Conservation (phyloP, 805 yeast genomes). For the Grigorovia humatica region DNA sequence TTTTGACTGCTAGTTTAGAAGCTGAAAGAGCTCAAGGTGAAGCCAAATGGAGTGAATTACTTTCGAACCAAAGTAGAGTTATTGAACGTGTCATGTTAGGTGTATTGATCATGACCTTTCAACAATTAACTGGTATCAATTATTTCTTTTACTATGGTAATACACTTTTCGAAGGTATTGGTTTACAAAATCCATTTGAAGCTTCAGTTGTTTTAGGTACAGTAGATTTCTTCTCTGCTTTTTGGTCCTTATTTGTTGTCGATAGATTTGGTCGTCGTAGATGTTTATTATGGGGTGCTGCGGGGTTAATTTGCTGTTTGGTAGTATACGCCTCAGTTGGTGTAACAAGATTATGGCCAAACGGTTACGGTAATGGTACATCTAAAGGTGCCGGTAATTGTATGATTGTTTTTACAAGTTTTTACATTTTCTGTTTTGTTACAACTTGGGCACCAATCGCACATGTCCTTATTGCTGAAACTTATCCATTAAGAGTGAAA, state of each 20-base stretch:
- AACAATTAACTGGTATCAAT: slow-evolving; percentile 59
- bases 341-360: slow-evolving; percentile 35
- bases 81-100: slow-evolving; percentile 37
- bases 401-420: slow-evolving; percentile 62
- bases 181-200: slow-evolving; percentile 47
- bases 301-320: slow-evolving; percentile 37
- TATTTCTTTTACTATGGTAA: slow-evolving; percentile 63
- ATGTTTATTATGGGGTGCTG: slow-evolving; percentile 39
- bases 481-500: slow-evolving; percentile 63
- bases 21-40: slow-evolving; percentile 51
- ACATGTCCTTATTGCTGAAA: slow-evolving; percentile 55
- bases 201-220: slow-evolving; percentile 51
- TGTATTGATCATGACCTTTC: slow-evolving; percentile 47
- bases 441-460: slow-evolving; percentile 69
- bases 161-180: slow-evolving; percentile 51
- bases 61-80: slow-evolving; percentile 52
- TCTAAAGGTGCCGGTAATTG: slow-evolving; percentile 52
- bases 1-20: slow-evolving; percentile 50
- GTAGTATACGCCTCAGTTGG: slow-evolving; percentile 52
- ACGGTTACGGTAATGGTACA: slow-evolving; percentile 31
- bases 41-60: slow-evolving; percentile 55
- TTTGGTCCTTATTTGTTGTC: slow-evolving; percentile 40
- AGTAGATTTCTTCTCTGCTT: slow-evolving; percentile 51
- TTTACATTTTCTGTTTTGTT: slow-evolving; percentile 63
- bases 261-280: slow-evolving; percentile 47